phyloP scores from a whole-genome alignment of 1,284 basidiomycete species.

The Mycena sp. region DNA sequence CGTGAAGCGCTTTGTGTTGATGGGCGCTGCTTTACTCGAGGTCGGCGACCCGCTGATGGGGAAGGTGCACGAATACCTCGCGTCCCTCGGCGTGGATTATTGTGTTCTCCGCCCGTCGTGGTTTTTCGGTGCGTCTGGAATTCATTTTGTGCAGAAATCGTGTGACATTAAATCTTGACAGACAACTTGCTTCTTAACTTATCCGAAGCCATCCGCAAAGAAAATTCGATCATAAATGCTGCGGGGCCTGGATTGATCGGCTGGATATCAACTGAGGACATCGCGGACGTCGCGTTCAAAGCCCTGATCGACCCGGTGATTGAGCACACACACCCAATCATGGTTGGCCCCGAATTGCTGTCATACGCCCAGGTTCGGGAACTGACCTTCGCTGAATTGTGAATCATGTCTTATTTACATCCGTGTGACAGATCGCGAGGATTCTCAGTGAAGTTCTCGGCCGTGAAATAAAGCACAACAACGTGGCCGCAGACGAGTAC shows the following conservation, averaged over 20 bases:
- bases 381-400: no score
- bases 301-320: background rate
- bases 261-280: constrained; percentile 22
- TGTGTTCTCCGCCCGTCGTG: constrained; percentile 42
- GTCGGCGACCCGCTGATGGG: constrained; percentile 33
- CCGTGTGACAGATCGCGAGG: background rate
- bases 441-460: constrained; percentile 1
- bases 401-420: background rate
- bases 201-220: background rate
- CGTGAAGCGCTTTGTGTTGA: constrained; percentile 43
- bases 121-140: constrained; percentile 40
- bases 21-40: constrained; percentile 34
- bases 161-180: background rate
- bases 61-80: constrained; percentile 39
- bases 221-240: constrained; percentile 5
- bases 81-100: constrained; percentile 38
- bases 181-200: constrained; percentile 11
- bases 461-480: background rate
- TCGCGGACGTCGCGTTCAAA: constrained; percentile 21
- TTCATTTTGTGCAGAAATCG: background rate
- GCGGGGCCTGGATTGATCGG: constrained; percentile 12
- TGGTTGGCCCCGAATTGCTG: constrained; percentile 11
- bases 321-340: background rate
- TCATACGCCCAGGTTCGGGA: constrained; percentile 1
- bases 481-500: background rate